Evolutionary conservation across 139 green algal species (phyloP), one percentile per base, ranked within the genome.

Genomic region (Pseudopediastrum boryanum): DNA sequence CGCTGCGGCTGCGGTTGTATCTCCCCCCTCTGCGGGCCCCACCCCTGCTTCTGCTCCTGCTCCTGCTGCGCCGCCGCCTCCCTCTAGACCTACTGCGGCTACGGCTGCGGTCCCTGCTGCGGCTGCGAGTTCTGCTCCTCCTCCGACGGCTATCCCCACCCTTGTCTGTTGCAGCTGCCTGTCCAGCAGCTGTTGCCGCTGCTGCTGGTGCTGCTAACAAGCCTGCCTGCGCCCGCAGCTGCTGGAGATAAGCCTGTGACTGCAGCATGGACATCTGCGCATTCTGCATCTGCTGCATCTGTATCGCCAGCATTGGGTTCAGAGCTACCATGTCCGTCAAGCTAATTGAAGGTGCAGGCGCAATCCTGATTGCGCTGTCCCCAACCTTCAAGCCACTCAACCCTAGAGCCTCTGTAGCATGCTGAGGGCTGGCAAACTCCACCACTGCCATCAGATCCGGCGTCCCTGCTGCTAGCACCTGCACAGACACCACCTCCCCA

Each of bases 231-330:
- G 61, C 74, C 23, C 74, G 48, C 61, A 81, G 62, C 63, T 65
- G 59, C 25, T 83, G 83, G 44, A 92, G 82, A 39, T 61, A 50
- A 13, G 66, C 35, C 78, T 91, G 84, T 68, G 89, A 82, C 65
- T 86, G 71, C 80, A 73, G 31, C 63, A 91, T 62, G 36, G 81
- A 63, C 19, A 86, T 33, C 88, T 93, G 79, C 19, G 85, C 81
- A 29, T 86, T 67, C 58, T 92, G 82, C 64, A 89, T 59, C 71
- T 89, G 83, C 77, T 92, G 82, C 76, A 84, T 78, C 73, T 94
- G 89, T 59, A 94, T 74, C 19, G 83, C 80, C 33, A 84, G 63
- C 65, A 89, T 86, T 23, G 88, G 84, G 62, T 92, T 89, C 48
- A 75, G 48, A 29, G 69, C 48, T 65, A 86, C 25, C 59, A 82